A percentile compares a stretch with the other conserved stretches of the same genome.
Conservation (phyloP, 306 rosid species). For the Prunus fruticosa region DNA sequence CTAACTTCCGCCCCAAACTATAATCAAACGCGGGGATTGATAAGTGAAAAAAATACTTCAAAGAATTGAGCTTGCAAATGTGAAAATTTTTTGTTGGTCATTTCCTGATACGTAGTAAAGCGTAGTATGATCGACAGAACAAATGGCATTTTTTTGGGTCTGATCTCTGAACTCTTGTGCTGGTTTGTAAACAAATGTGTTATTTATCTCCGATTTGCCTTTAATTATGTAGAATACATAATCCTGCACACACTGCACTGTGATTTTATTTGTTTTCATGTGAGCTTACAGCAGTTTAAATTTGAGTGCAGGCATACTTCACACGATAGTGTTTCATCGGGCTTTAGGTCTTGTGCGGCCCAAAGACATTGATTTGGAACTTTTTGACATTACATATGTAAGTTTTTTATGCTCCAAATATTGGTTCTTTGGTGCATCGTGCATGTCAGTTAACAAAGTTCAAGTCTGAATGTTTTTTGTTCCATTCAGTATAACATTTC, state of each 20-base stretch:
- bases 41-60: not conserved
- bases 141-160: not conserved
- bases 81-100: not conserved
- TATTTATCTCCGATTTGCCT: not conserved
- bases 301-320: slow-evolving; percentile 74
- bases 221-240: not conserved
- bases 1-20: not conserved
- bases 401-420: slow-evolving; percentile 18
- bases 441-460: not conserved
- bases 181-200: not conserved
- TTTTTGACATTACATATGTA: slow-evolving; percentile 90
- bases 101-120: not conserved
- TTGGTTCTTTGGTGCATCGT: not conserved
- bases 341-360: slow-evolving; percentile 99
- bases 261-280: not conserved
- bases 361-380: slow-evolving; percentile 83
- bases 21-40: not conserved
- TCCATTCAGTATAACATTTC: not conserved
- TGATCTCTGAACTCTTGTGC: not conserved
- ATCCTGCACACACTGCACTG: not conserved
- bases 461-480: not conserved
- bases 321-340: slow-evolving; percentile 88
- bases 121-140: not conserved
- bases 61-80: not conserved
- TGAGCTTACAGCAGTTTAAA: not conserved